A percentile compares a stretch with the other conserved stretches of the same genome.
Evolutionary conservation across 116 monocot species (phyloP).

Genomic region (Zostera marina): DNA sequence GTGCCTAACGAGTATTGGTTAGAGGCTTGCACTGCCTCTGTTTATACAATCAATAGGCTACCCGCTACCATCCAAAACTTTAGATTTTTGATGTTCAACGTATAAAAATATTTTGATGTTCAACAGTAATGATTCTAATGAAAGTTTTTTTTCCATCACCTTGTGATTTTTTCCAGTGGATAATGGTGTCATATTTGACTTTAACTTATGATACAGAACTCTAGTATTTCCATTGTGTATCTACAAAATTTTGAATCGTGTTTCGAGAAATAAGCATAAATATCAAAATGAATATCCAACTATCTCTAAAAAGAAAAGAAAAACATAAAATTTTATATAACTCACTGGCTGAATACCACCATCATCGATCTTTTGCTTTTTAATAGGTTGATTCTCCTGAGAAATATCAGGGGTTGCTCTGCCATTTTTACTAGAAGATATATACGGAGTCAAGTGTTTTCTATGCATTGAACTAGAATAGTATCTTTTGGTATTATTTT

Average conservation of each 20-base stretch:
- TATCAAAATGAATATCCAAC: neutral
- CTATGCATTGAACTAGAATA: conserved; percentile 19
- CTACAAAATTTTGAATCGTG: conserved; percentile 10
- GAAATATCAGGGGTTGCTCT: conserved; percentile 22
- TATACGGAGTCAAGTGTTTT: conserved; percentile 5
- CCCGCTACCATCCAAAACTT: too few species aligned
- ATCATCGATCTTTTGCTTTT: conserved; percentile 69
- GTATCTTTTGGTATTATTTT: conserved; percentile 12
- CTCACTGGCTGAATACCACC: conserved; percentile 39
- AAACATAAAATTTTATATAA: neutral
- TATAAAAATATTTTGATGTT: too few species aligned
- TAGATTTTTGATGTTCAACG: too few species aligned
- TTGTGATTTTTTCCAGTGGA: conserved; percentile 5
- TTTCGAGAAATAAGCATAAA: neutral
- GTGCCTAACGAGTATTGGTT: too few species aligned
- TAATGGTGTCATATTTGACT: conserved; percentile 21
- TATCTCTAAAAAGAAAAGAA: neutral
- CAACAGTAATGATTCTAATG: conserved; percentile 1
- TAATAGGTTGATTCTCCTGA: conserved; percentile 74
- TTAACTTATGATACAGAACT: conserved; percentile 60
- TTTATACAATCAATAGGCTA: too few species aligned
- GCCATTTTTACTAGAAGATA: too few species aligned
- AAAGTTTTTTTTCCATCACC: neutral
- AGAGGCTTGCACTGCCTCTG: too few species aligned
- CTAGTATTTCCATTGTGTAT: conserved; percentile 57